Base-by-base conservation (phyloP, 2,329 filamentous ascomycete genomes). In the Verticillium klebahnii region DNA sequence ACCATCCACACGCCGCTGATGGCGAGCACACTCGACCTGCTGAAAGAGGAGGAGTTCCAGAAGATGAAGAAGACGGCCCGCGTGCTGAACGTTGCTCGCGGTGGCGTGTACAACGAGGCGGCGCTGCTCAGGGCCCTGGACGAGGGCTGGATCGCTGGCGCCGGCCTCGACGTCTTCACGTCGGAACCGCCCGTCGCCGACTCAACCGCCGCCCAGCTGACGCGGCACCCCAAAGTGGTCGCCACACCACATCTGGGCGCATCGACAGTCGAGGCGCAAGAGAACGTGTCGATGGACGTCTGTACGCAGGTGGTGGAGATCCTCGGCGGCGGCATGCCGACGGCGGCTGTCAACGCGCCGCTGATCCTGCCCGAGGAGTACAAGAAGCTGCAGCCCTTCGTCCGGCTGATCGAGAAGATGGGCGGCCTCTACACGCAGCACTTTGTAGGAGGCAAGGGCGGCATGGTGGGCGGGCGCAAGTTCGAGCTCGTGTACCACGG, bases 351-450 rank as follows among this genome's bases (percentile, higher is more conserved):
- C 70, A 94, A 95, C 66, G 91, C 90, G 0, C 91, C 91, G 5
- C 83, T 94, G 60, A 94, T 94, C 64, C 78, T 93, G 17, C 90
- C 90, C 0, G 90, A 93, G 65, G 91, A 94, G 74, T 93, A 92
- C 71, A 82, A 87, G 64, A 91, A 89, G 63, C 79, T 94, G 5
- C 88, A 91, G 68, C 91, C 91, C 0, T 93, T 91, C 67, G 89
- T 94, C 6, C 80, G 80, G 9, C 82, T 95, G 0, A 82, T 93
- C 11, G 91, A 95, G 74, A 90, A 89, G 68, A 91, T 95, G 84
- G 91, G 91, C 1, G 83, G 82, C 2, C 77, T 94, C 0, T 94
- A 93, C 71, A 93, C 90, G 0, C 91, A 94, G 68, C 89, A 93
- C 73, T 94, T 83, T 68, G 80, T 77, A 17, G 71, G 76, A 9